Evolutionary conservation across 495 filamentous ascomycete genomes (phyloP), one percentile per base, ranked within the genome.

Genomic region (Penicillium bovifimosum): DNA sequence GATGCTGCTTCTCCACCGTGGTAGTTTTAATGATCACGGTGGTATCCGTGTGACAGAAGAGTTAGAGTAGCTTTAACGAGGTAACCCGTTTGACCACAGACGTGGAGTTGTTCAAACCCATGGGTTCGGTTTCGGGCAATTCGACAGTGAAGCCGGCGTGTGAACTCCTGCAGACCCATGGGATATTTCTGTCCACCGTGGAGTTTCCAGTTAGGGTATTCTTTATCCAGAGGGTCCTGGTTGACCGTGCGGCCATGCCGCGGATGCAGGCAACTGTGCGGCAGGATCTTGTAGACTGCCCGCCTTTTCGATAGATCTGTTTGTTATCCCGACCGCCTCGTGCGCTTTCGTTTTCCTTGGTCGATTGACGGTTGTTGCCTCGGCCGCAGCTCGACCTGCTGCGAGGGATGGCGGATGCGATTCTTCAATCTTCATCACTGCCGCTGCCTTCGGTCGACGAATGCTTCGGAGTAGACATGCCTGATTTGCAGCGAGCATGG

Each of bases 1-100:
- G 53, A 8, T 75, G 60, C 46, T 71, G 11, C 41, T 44, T 44
- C 10, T 44, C 26, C 5, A 16, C 41, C 0, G 11, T 44, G 6
- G 24, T 44, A 44, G 41, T 58, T 18, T 60, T 54, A 1, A 58
- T 49, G 2, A 49, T 7, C 16, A 39, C 33, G 29, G 46, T 49
- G n/a, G 18, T 49, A 49, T 36, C 17, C 33, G 17, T 24, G 4
- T 50, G 9, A 50, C 16, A 50, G 24, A 38, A n/a, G n/a, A n/a
- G n/a, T n/a, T n/a, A 50, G 34, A 2, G 47, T 39, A 18, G 47
- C 47, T 39, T 50, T 50, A 5, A 50, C 2, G 3, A 50, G 20
- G 35, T 50, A 50, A 26, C 47, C 47, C n/a, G 34, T 50, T 17
- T 35, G 47, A 39, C 47, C 34, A 31, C 34, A 50, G 24, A 50